Evolutionary conservation across 768 basidiomycete genomes (phyloP).

Genomic region (Lactifluus subvellereus): DNA sequence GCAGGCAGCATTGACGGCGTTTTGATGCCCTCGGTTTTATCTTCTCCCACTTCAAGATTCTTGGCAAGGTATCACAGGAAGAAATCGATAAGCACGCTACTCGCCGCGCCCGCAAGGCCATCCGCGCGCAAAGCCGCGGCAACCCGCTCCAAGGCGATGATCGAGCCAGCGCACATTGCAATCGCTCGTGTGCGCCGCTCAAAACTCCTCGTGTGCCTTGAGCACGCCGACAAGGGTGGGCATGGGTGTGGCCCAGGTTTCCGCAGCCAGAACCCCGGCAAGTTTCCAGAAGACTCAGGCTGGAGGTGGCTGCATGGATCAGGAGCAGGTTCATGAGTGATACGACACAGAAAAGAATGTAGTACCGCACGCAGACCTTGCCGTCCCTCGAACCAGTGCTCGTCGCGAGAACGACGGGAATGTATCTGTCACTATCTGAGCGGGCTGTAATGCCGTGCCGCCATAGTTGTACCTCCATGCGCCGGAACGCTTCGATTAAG

Average conservation of each 20-base stretch:
- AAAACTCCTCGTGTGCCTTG: constrained; percentile 39
- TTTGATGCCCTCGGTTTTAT: constrained; percentile 29
- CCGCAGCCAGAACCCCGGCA: constrained; percentile 85
- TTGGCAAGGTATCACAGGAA: constrained; percentile 88
- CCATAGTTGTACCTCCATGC: constrained; percentile 2
- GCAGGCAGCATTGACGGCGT: constrained; percentile 53
- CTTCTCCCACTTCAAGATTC: constrained; percentile 47
- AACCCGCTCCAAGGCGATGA: constrained; percentile 72
- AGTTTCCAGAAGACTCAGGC: constrained; percentile 68
- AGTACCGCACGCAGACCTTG: too few species aligned
- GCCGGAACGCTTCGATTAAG: constrained; percentile 3
- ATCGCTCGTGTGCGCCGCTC: constrained; percentile 61
- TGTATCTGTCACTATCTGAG: too few species aligned
- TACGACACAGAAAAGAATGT: too few species aligned
- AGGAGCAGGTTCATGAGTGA: too few species aligned
- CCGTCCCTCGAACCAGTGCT: too few species aligned
- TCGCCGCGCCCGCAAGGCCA: constrained; percentile 34
- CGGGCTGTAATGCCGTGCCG: background rate
- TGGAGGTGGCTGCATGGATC: too few species aligned
- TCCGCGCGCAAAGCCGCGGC: constrained; percentile 38
- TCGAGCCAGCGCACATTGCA: constrained; percentile 70
- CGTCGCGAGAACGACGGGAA: too few species aligned
- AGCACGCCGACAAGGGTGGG: constrained; percentile 50
- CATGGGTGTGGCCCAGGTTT: constrained; percentile 82
- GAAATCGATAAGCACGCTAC: constrained; percentile 84